A percentile compares a stretch with the other conserved stretches of the same genome.
phyloP scores from a whole-genome alignment of 192 early-diverging fungal species.

The Gaertneriomyces semiglobifer region DNA sequence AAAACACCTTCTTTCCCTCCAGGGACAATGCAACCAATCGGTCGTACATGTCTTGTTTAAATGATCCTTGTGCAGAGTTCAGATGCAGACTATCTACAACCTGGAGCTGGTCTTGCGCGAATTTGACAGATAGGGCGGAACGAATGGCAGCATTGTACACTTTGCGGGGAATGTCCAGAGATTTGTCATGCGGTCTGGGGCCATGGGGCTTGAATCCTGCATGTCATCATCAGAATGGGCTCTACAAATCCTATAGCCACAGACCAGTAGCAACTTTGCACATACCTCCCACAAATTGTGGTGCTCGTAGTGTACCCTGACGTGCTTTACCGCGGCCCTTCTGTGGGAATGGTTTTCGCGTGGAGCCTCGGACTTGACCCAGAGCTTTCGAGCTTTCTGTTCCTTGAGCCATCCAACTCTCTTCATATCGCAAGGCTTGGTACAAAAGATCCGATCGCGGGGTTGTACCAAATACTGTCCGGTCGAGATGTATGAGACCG shows the following conservation, averaged over 20 bases:
- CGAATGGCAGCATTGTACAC: slow-evolving; percentile 82
- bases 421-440: slow-evolving; percentile 82
- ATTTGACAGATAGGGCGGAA: slow-evolving; percentile 83
- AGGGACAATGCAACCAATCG: slow-evolving; percentile 33
- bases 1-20: slow-evolving; percentile 34
- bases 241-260: background rate
- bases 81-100: slow-evolving; percentile 64
- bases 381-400: slow-evolving; percentile 79
- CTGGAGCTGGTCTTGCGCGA: slow-evolving; percentile 80
- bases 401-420: slow-evolving; percentile 73
- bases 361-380: slow-evolving; percentile 80
- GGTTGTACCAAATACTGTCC: slow-evolving; percentile 70
- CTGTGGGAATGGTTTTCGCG: slow-evolving; percentile 79
- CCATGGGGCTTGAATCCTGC: slow-evolving; percentile 65
- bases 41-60: slow-evolving; percentile 27
- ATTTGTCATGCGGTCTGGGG: slow-evolving; percentile 81
- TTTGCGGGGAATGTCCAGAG: slow-evolving; percentile 79
- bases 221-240: background rate
- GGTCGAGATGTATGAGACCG: slow-evolving; percentile 68
- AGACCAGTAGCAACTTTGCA: background rate
- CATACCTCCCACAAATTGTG: slow-evolving; percentile 82
- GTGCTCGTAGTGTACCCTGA: slow-evolving; percentile 76
- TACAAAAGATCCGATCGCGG: slow-evolving; percentile 79
- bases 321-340: slow-evolving; percentile 93
- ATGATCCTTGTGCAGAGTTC: background rate